These are phyloP conservation scores for Chondrus crispus DNA, from an alignment of 23 red algal genomes.

Conservation along the genomic window DNA sequence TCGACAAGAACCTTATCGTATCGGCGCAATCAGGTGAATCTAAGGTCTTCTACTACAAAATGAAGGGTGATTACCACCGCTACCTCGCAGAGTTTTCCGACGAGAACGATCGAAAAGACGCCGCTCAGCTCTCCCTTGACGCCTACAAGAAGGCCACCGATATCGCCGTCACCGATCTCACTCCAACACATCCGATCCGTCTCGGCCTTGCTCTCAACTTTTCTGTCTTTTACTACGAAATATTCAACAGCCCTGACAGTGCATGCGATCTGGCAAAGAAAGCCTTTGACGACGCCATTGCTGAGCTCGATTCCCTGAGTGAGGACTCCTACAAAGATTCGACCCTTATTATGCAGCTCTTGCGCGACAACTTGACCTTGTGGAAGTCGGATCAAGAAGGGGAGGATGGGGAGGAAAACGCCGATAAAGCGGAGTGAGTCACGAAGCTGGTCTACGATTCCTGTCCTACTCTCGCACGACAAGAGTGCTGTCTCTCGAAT, in stretches of 20 bases:
- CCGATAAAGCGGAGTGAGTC: conserved; percentile 46
- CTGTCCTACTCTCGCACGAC: too few species aligned
- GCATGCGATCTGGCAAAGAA: conserved; percentile 92
- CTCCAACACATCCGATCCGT: conserved; percentile 92
- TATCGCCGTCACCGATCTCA: conserved; percentile 72
- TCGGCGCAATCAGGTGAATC: conserved; percentile 78
- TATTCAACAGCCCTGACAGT: conserved; percentile 91
- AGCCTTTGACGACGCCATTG: conserved; percentile 96
- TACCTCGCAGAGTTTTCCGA: conserved; percentile 91
- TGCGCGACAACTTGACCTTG: conserved; percentile 92
- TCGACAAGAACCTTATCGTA: conserved; percentile 88
- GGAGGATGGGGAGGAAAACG: conserved; percentile 52
- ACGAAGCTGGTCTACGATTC: neutral
- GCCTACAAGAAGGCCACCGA: conserved; percentile 88
- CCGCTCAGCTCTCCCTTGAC: conserved; percentile 79
- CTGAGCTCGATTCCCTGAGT: conserved; percentile 87
- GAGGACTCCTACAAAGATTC: conserved; percentile 97
- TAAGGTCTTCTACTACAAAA: conserved; percentile 85
- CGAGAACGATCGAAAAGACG: conserved; percentile 69
- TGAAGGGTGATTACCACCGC: conserved; percentile 95
- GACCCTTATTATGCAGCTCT: conserved; percentile 97
- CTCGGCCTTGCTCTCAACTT: conserved; percentile 96
- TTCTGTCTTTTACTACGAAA: conserved; percentile 97
- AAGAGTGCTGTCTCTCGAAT: too few species aligned
- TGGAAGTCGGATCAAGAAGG: conserved; percentile 76